phyloP scores from a whole-genome alignment of 2,329 filamentous ascomycete genomes.

The Hansfordia pulvinata region DNA sequence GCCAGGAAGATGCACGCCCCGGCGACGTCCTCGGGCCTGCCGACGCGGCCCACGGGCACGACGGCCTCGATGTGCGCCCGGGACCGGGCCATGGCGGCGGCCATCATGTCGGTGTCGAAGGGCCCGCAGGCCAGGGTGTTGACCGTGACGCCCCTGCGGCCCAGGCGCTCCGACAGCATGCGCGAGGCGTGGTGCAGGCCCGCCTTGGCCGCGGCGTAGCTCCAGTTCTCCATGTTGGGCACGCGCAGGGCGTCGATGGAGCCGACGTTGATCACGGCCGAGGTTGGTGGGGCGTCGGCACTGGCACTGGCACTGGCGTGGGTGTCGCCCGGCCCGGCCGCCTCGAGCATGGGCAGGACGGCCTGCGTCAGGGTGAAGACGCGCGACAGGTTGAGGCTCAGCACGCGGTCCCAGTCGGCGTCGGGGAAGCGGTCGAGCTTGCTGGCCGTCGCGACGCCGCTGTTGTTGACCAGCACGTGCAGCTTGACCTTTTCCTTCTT shows the following conservation, averaged over 20 bases:
- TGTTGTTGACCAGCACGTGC: constrained; percentile 54
- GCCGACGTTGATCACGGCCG: constrained; percentile 55
- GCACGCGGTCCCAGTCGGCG: constrained; percentile 40
- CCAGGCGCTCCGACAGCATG: constrained; percentile 45
- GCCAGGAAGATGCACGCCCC: constrained; percentile 58
- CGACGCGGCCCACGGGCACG: constrained; percentile 55
- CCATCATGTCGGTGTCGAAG: constrained; percentile 58
- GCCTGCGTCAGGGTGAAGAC: constrained; percentile 54
- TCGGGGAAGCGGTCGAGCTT: constrained; percentile 45
- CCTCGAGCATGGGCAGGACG: constrained; percentile 43
- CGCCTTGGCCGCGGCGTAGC: constrained; percentile 48
- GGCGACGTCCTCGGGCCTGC: constrained; percentile 53
- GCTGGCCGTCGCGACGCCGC: constrained; percentile 51
- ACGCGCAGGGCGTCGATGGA: constrained; percentile 49
- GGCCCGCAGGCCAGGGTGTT: constrained; percentile 63
- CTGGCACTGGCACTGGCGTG: constrained; percentile 14
- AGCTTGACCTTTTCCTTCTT: constrained; percentile 35
- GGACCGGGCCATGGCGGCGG: constrained; percentile 39
- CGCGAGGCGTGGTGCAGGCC: constrained; percentile 50
- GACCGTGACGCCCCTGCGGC: constrained; percentile 43
- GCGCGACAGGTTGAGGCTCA: constrained; percentile 54
- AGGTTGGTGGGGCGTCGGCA: constrained; percentile 32
- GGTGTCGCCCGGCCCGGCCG: constrained; percentile 22
- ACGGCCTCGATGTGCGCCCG: constrained; percentile 38
- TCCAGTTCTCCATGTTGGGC: constrained; percentile 42